Evolutionary conservation across 805 yeast species (phyloP).

Genomic region (Zygoascus biomembranicola): DNA sequence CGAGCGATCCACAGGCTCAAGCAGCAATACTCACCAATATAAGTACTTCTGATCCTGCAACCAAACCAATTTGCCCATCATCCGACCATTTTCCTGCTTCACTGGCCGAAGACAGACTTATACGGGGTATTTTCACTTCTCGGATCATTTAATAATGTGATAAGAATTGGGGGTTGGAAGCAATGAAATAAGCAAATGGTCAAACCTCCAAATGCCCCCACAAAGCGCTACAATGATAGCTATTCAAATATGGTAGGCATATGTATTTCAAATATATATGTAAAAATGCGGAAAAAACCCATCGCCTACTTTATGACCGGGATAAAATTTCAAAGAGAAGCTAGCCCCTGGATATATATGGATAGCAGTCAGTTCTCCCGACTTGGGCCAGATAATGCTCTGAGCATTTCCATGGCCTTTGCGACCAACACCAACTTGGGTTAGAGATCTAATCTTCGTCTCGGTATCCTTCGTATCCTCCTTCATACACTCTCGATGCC

Average conservation of each 20-base stretch:
- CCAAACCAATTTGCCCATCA: constrained; percentile 16
- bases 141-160: constrained; percentile 2
- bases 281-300: background rate
- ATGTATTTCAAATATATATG: background rate
- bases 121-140: constrained; percentile 6
- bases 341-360: no score
- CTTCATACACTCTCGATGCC: constrained; percentile 18
- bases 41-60: constrained; percentile 8
- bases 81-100: constrained; percentile 19
- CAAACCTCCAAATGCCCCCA: no score
- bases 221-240: no score
- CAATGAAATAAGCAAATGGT: no score
- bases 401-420: background rate
- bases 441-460: background rate
- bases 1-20: background rate
- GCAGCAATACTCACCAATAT: constrained; percentile 10
- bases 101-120: constrained; percentile 4
- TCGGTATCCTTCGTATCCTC: background rate
- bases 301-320: background rate
- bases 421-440: background rate
- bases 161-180: no score
- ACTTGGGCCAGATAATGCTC: background rate
- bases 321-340: background rate
- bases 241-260: no score
- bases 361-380: no score